A percentile compares a stretch with the other conserved stretches of the same genome.
Conservation (phyloP, 345 rosid genomes). For the Aquilaria yunnanensis region DNA sequence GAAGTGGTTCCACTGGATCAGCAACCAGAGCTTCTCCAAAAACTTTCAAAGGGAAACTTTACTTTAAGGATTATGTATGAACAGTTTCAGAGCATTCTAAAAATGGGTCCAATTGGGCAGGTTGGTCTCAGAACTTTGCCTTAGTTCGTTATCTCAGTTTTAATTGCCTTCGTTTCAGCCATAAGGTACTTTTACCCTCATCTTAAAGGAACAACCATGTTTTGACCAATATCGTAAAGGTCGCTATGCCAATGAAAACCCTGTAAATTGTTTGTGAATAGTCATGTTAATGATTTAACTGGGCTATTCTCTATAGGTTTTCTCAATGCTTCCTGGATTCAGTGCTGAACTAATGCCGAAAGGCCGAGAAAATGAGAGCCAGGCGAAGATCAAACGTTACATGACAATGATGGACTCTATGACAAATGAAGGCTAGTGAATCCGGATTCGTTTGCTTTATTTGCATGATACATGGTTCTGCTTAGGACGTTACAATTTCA, state of each 20-base stretch:
- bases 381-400: conserved; percentile 87
- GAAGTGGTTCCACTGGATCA: conserved; percentile 96
- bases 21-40: conserved; percentile 92
- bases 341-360: conserved; percentile 87
- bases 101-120: conserved; percentile 97
- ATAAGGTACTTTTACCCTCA: background rate
- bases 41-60: conserved; percentile 86
- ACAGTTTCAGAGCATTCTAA: conserved; percentile 77
- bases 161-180: background rate
- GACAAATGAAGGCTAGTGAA: conserved; percentile 67
- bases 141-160: no score
- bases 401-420: conserved; percentile 98
- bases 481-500: background rate
- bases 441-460: background rate
- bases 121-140: conserved; percentile 20
- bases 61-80: conserved; percentile 90
- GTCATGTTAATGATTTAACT: background rate
- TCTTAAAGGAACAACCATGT: background rate
- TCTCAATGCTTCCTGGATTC: conserved; percentile 87
- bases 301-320: conserved; percentile 41
- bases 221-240: no score
- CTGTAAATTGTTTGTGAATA: no score
- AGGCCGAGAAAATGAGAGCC: conserved; percentile 95
- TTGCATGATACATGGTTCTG: background rate
- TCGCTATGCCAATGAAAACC: no score